Base-by-base conservation (phyloP, 495 filamentous ascomycete genomes). In the Penicillium antarcticum region DNA sequence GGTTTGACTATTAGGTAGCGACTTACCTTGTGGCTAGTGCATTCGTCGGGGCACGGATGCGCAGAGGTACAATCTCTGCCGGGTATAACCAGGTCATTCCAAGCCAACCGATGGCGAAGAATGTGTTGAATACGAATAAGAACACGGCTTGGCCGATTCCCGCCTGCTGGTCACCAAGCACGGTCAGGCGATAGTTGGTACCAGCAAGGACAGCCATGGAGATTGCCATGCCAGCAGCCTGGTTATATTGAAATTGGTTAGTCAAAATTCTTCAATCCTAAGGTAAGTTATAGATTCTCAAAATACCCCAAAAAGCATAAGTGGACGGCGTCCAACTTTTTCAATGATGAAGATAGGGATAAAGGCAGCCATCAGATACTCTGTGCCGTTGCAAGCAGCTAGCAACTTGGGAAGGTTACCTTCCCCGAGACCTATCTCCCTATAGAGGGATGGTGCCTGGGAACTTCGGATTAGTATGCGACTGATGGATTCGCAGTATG, bases 1-100 rank as follows among this genome's bases (percentile, higher is more conserved):
- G 18, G 14, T 14, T 13, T 40, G 16, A n/a, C 2, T 1, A 8
- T 16, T n/a, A 14, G 5, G 9, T 13, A 0, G 4, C 17, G 5
- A 1, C 17, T 11, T 36, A 56, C 49, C 48, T 61, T n/a, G 58
- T 56, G 5, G 57, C 18, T 3, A 64, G 19, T 3, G 58, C 54
- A 45, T 54, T 65, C 4, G 60, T 60, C 1, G 60, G 60, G 3
- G 60, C 60, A 44, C 60, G 60, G 33, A 63, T 63, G 14, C 57
- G 53, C 18, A 63, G 42, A 1, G 60, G 60, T 39, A 67, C 82
- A 53, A 88, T 82, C 55, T 88, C 85, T 42, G 82, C 86, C 3
- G 81, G 79, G 57, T 88, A 89, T 21, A 89, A 68, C 83, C 73
- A 85, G 17, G 82, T 81, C 81, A 87, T 87, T 43, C 83, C 84